Evolutionary conservation across 495 filamentous ascomycete species (phyloP).

Genomic region (Xeromyces bisporus): DNA sequence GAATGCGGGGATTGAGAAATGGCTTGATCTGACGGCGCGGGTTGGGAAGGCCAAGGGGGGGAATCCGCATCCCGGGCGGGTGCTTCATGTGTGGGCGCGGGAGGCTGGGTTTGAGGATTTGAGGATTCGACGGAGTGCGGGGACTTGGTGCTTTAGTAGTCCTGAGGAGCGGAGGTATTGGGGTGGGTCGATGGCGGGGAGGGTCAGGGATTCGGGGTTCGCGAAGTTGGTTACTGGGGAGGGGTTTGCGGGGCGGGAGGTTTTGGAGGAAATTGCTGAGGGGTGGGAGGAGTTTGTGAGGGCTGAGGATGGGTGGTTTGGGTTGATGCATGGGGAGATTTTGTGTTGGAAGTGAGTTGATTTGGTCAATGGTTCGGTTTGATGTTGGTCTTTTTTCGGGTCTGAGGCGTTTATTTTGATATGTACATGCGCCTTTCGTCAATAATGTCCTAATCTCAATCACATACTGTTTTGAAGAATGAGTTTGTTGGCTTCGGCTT

Average conservation of each 20-base stretch:
- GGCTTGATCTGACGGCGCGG: slow-evolving; percentile 18
- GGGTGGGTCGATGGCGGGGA: slow-evolving; percentile 30
- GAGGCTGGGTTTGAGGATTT: slow-evolving; percentile 26
- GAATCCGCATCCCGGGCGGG: slow-evolving; percentile 29
- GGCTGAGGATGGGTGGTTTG: slow-evolving; percentile 34
- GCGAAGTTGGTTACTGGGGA: slow-evolving; percentile 18
- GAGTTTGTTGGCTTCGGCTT: too few species aligned
- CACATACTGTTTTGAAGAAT: too few species aligned
- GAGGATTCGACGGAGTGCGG: slow-evolving; percentile 20
- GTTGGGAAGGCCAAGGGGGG: slow-evolving; percentile 23
- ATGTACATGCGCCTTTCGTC: too few species aligned
- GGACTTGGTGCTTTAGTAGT: slow-evolving; percentile 31
- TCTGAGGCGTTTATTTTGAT: too few species aligned
- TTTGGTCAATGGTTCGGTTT: too few species aligned
- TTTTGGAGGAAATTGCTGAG: slow-evolving; percentile 21
- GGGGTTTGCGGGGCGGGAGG: slow-evolving; percentile 20
- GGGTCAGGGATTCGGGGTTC: slow-evolving; percentile 23
- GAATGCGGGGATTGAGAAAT: slow-evolving; percentile 20
- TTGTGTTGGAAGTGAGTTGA: slow-evolving; percentile 30
- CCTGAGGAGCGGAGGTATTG: slow-evolving; percentile 28
- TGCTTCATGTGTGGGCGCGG: slow-evolving; percentile 31
- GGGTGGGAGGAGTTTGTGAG: slow-evolving; percentile 30
- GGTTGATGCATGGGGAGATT: slow-evolving; percentile 35
- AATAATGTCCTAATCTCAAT: too few species aligned
- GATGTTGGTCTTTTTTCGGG: too few species aligned